Conservation (phyloP, 108 stramenopile species). For the Skeletonema grethae region DNA sequence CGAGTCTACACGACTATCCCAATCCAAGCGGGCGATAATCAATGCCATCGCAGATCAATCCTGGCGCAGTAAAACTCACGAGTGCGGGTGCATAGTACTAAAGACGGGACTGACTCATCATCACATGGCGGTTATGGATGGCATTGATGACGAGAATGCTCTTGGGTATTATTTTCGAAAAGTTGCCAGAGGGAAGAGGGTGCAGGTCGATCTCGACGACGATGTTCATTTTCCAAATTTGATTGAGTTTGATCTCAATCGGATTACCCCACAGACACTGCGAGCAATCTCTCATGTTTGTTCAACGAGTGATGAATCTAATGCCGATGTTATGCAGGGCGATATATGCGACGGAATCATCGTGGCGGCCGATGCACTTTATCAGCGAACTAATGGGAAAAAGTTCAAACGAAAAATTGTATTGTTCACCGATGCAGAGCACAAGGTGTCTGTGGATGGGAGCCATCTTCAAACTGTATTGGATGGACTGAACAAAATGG, state of each 20-base stretch:
- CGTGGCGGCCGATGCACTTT: slow-evolving; percentile 74
- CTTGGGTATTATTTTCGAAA: background rate
- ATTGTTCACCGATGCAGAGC: slow-evolving; percentile 82
- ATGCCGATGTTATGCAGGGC: slow-evolving; percentile 27
- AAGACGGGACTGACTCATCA: slow-evolving; percentile 60
- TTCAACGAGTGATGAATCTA: slow-evolving; percentile 26
- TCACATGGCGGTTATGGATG: slow-evolving; percentile 43
- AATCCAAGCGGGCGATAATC: slow-evolving; percentile 54
- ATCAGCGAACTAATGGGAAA: slow-evolving; percentile 60
- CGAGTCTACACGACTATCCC: slow-evolving; percentile 44
- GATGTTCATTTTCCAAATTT: slow-evolving; percentile 66
- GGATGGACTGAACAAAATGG: slow-evolving; percentile 62
- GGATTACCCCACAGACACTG: slow-evolving; percentile 55
- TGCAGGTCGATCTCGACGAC: slow-evolving; percentile 20
- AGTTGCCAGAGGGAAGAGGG: slow-evolving; percentile 22
- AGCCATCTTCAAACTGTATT: slow-evolving; percentile 59
- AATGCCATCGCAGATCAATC: slow-evolving; percentile 64
- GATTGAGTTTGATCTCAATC: slow-evolving; percentile 57
- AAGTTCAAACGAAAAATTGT: slow-evolving; percentile 65
- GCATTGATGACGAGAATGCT: slow-evolving; percentile 25
- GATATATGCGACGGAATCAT: slow-evolving; percentile 77
- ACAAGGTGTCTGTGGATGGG: slow-evolving; percentile 56
- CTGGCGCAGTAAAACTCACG: slow-evolving; percentile 61
- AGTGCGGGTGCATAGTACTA: slow-evolving; percentile 61
- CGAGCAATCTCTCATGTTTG: slow-evolving; percentile 49